phyloP scores from a whole-genome alignment of 1,284 basidiomycete species.

The Ganoderma boninense region DNA sequence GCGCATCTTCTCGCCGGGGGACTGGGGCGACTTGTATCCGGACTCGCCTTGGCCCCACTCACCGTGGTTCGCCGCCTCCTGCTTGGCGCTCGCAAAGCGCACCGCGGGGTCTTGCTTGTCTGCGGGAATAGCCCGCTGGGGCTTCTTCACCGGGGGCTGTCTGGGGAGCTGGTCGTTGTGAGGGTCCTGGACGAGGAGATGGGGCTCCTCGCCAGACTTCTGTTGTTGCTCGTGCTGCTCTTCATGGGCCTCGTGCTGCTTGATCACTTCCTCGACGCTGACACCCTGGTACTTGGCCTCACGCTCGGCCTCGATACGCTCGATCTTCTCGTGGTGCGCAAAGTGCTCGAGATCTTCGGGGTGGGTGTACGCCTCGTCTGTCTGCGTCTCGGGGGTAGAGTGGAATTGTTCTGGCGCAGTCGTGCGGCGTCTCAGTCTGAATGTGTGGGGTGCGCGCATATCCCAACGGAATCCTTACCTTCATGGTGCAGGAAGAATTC shows the following conservation, averaged over 20 bases:
- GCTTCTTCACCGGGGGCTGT: slow-evolving; percentile 52
- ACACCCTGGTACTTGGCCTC: slow-evolving; percentile 88
- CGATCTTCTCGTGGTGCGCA: slow-evolving; percentile 88
- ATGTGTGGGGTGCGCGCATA: slow-evolving; percentile 5
- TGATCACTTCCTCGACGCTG: slow-evolving; percentile 71
- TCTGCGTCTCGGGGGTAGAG: slow-evolving; percentile 95
- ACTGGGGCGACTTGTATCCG: slow-evolving; percentile 80
- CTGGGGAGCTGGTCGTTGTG: slow-evolving; percentile 29
- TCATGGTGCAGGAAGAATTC: slow-evolving; percentile 95
- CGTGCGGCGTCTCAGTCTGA: not conserved
- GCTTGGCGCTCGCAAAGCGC: slow-evolving; percentile 64
- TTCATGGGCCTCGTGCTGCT: slow-evolving; percentile 52
- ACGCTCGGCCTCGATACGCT: slow-evolving; percentile 84
- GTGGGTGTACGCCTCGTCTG: slow-evolving; percentile 93
- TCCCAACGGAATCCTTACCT: slow-evolving; percentile 54
- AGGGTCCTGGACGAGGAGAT: slow-evolving; percentile 37
- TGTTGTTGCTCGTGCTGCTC: slow-evolving; percentile 29
- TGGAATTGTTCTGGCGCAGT: slow-evolving; percentile 81
- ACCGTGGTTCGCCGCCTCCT: slow-evolving; percentile 60
- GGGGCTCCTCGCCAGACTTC: slow-evolving; percentile 29
- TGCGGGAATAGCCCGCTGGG: slow-evolving; percentile 63
- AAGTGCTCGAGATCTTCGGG: slow-evolving; percentile 93
- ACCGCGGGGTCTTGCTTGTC: slow-evolving; percentile 72
- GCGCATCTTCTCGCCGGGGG: slow-evolving; percentile 76
- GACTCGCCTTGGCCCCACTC: slow-evolving; percentile 78